Conservation (phyloP, 768 basidiomycete genomes). For the Panus rudis region DNA sequence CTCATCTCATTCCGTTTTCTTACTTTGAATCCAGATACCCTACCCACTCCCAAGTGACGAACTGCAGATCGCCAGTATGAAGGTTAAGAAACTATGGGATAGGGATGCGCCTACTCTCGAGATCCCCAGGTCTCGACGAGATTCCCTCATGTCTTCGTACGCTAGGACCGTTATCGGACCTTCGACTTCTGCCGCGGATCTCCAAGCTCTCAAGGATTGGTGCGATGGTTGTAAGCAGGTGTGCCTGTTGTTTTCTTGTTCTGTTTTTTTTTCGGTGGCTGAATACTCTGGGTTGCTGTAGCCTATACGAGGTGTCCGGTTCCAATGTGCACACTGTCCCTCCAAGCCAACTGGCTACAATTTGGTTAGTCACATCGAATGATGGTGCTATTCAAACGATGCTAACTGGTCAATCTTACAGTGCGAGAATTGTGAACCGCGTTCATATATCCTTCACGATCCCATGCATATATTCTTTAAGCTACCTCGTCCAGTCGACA, state of each 20-base stretch:
- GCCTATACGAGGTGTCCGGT: constrained; percentile 73
- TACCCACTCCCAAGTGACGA: constrained; percentile 70
- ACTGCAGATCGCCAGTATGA: constrained; percentile 67
- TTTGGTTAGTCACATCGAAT: constrained; percentile 46
- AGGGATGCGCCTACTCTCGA: constrained; percentile 59
- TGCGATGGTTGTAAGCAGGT: constrained; percentile 62
- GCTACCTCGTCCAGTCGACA: constrained; percentile 70
- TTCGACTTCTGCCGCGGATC: background rate
- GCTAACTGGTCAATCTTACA: constrained; percentile 23
- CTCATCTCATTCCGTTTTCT: no score
- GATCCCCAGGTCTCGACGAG: constrained; percentile 38
- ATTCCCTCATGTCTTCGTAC: constrained; percentile 57
- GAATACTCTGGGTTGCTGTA: constrained; percentile 20
- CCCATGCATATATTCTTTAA: constrained; percentile 87
- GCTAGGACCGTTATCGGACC: constrained; percentile 52
- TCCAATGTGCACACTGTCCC: constrained; percentile 87
- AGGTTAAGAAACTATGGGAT: constrained; percentile 72
- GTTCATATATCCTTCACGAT: constrained; percentile 76
- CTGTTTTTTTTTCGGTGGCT: background rate
- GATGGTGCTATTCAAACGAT: background rate
- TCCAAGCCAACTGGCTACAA: constrained; percentile 66
- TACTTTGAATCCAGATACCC: constrained; percentile 61
- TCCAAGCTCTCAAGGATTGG: constrained; percentile 56
- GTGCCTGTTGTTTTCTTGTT: constrained; percentile 11
- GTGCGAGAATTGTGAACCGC: constrained; percentile 77